Evolutionary conservation across 106 monocot genomes (phyloP).

Genomic region (Vanilla planifolia): DNA sequence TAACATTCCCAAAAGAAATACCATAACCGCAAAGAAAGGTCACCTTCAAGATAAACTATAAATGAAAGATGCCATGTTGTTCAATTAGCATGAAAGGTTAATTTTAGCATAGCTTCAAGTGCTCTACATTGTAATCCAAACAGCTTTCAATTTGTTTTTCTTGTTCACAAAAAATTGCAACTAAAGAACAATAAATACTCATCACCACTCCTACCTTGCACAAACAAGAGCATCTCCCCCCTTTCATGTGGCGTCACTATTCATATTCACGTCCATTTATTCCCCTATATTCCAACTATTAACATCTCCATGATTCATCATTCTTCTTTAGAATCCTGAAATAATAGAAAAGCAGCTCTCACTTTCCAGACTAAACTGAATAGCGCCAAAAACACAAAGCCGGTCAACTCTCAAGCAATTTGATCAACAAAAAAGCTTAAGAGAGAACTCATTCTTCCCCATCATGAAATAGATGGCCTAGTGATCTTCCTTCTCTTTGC

Average conservation of each 20-base stretch:
- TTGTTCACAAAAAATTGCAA: constrained; percentile 18
- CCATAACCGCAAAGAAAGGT: no score
- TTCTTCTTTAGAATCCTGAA: constrained; percentile 8
- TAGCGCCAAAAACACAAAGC: constrained; percentile 14
- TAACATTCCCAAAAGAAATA: no score
- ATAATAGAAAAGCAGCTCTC: constrained; percentile 18
- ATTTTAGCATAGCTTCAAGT: no score
- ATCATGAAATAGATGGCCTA: constrained; percentile 19
- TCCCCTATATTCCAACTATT: constrained; percentile 5
- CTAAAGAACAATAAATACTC: not conserved
- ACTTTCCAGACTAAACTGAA: constrained; percentile 18
- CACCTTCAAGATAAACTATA: no score
- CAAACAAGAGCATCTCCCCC: not conserved
- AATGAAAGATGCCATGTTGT: no score
- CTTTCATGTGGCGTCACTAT: constrained; percentile 8
- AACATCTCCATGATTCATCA: constrained; percentile 13
- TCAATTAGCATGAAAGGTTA: no score
- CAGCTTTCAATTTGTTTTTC: no score
- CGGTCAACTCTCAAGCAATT: constrained; percentile 14
- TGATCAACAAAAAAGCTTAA: not conserved
- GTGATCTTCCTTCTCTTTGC: constrained; percentile 55
- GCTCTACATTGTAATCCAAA: no score
- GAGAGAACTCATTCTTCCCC: not conserved
- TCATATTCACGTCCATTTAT: constrained; percentile 17
- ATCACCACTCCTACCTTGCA: constrained; percentile 1